Conservation (phyloP, 1,284 basidiomycete genomes). For the Thecaphora frezii region DNA sequence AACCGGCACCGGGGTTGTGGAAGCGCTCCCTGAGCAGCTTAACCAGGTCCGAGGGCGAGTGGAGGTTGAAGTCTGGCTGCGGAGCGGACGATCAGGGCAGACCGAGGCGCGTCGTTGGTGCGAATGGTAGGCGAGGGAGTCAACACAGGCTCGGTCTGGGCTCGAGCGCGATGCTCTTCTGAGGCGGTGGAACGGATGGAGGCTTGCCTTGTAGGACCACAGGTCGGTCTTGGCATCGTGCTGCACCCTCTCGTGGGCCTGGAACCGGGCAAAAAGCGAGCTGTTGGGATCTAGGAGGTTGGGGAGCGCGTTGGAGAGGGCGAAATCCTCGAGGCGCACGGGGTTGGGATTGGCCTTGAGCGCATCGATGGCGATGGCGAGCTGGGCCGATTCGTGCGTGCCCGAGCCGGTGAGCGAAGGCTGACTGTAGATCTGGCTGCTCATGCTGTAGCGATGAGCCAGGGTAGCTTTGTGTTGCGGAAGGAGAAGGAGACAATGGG, state of each 20-base stretch:
- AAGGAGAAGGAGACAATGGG: neutral
- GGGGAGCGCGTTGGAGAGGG: constrained; percentile 74
- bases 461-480: neutral
- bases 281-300: constrained; percentile 68
- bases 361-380: constrained; percentile 79
- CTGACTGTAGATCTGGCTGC: constrained; percentile 70
- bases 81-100: constrained; percentile 66
- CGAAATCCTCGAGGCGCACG: constrained; percentile 80
- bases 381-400: constrained; percentile 78
- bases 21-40: constrained; percentile 67
- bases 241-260: constrained; percentile 73
- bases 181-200: too few relatives aligned
- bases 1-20: constrained; percentile 34
- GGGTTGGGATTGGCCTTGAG: constrained; percentile 74
- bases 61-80: constrained; percentile 82
- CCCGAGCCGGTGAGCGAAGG: constrained; percentile 80
- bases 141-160: constrained; percentile 44
- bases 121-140: neutral
- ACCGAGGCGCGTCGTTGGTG: constrained; percentile 75
- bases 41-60: constrained; percentile 76
- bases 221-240: constrained; percentile 80
- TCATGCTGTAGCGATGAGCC: constrained; percentile 9
- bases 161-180: too few relatives aligned
- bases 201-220: constrained; percentile 73
- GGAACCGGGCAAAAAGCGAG: constrained; percentile 76